A percentile compares a stretch with the other conserved stretches of the same genome.
These are phyloP conservation scores for Scheffersomyces stipitis DNA, from an alignment of 805 yeast genomes.

Conservation along the genomic window DNA sequence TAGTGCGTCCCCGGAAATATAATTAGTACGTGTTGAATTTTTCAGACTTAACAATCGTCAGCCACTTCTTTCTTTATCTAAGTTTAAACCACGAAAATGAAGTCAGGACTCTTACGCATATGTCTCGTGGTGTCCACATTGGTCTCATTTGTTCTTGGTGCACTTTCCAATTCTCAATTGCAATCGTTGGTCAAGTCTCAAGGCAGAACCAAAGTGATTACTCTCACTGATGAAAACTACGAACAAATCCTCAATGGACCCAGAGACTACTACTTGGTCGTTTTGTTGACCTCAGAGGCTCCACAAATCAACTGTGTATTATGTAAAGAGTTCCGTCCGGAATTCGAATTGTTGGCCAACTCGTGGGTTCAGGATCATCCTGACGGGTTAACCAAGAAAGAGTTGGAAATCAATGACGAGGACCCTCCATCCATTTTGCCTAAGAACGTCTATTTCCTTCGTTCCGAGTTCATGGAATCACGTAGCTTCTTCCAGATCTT, in stretches of 20 bases:
- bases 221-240: constrained; percentile 56
- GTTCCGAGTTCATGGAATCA: constrained; percentile 67
- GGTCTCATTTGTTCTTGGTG: constrained; percentile 18
- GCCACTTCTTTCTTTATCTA: too few relatives aligned
- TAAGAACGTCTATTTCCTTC: constrained; percentile 61
- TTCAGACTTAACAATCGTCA: too few relatives aligned
- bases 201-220: constrained; percentile 19
- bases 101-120: background rate
- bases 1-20: too few relatives aligned
- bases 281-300: constrained; percentile 71
- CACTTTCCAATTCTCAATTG: constrained; percentile 23
- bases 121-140: too few relatives aligned
- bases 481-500: constrained; percentile 52
- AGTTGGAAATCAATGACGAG: constrained; percentile 38
- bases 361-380: constrained; percentile 61
- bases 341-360: constrained; percentile 55
- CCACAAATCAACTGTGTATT: constrained; percentile 73
- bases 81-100: too few relatives aligned
- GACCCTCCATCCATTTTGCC: constrained; percentile 10
- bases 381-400: constrained; percentile 27
- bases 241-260: constrained; percentile 57
- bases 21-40: too few relatives aligned
- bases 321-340: constrained; percentile 72
- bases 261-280: constrained; percentile 66
- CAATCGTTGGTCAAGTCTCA: constrained; percentile 13